Conservation (phyloP, 139 green algal species). For the Dunaliella primolecta region DNA sequence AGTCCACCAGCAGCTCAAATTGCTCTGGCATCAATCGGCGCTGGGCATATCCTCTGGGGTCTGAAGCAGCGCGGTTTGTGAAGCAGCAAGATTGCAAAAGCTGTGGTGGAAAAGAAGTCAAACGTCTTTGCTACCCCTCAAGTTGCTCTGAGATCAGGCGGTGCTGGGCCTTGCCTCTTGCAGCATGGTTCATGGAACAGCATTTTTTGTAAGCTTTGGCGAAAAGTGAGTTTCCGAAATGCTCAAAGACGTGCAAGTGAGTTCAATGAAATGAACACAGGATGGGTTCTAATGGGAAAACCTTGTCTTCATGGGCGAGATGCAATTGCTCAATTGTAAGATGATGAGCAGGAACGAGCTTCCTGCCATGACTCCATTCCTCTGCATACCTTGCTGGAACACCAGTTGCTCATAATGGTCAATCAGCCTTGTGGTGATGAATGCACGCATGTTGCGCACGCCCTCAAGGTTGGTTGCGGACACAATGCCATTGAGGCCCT, state of each 20-base stretch:
- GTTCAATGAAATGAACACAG: not conserved
- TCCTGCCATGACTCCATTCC: no score
- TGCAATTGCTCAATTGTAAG: no score
- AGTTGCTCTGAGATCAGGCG: not conserved
- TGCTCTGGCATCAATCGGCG: slow-evolving; percentile 29
- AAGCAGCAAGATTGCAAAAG: not conserved
- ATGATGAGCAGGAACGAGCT: no score
- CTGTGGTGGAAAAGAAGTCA: no score
- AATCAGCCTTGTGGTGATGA: slow-evolving; percentile 50
- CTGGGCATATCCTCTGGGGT: not conserved
- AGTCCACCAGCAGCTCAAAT: slow-evolving; percentile 26
- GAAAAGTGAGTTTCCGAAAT: not conserved
- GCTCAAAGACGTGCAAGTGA: not conserved
- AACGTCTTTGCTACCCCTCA: no score
- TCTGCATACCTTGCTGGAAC: slow-evolving; percentile 28
- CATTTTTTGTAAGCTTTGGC: not conserved
- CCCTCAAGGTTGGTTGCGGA: slow-evolving; percentile 38
- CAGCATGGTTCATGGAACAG: not conserved
- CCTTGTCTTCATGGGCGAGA: no score
- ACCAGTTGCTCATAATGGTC: slow-evolving; percentile 41
- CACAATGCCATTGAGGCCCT: slow-evolving; percentile 29
- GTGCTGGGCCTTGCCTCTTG: not conserved
- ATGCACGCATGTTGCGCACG: slow-evolving; percentile 42
- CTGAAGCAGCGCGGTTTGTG: not conserved
- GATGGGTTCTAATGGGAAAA: no score